Evolutionary conservation across 1,284 basidiomycete genomes (phyloP), one percentile per base, ranked within the genome.

Genomic region (Phlebopus sp.): DNA sequence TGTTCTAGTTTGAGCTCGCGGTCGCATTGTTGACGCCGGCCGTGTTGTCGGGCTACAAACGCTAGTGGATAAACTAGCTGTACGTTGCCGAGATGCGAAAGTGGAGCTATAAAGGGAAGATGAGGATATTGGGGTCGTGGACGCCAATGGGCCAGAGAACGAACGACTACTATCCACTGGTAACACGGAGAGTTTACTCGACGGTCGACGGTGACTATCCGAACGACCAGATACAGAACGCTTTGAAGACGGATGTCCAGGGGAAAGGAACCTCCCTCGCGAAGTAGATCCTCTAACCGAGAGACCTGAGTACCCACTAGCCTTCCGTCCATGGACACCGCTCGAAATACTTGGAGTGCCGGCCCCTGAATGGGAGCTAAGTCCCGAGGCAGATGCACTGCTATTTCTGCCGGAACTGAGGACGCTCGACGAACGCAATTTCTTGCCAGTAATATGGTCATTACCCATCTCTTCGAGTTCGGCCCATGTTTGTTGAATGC

Each of bases 81-180:
- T 89, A 23, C 89, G 75, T 58, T 91, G 89, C 27, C 88, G 78
- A n/a, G 88, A 91, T 32, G 88, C 77, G 63, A 82, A 90, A 3
- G 88, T 91, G 2, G 88, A 76, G 17, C 71, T 72, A 53, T 78
- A 76, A 29, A 86, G 47, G 14, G 78, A 64, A 7, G 71, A 63
- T 21, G 65, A 67, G 64, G 63, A 53, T 37, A 49, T 48, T 42
- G 59, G 53, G 23, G 57, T 63, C 21, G 56, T 40, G n/a, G 66
- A 58, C n/a, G 46, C 19, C 32, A 62, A 55, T 15, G 69, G 67
- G 25, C 69, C 69, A 35, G 67, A 69, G 44, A 71, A 58, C 11
- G 59, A 60, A 34, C 68, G 69, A 34, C 46, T 59, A 43, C 64
- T 55, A 47, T 59, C 56, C 30, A 54, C 47, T 23, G 63, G 67